Percentiles rank a stretch among this genome's conserved stretches.
Conservation (phyloP, 2,329 filamentous ascomycete species). For the Talaromyces sp. region DNA sequence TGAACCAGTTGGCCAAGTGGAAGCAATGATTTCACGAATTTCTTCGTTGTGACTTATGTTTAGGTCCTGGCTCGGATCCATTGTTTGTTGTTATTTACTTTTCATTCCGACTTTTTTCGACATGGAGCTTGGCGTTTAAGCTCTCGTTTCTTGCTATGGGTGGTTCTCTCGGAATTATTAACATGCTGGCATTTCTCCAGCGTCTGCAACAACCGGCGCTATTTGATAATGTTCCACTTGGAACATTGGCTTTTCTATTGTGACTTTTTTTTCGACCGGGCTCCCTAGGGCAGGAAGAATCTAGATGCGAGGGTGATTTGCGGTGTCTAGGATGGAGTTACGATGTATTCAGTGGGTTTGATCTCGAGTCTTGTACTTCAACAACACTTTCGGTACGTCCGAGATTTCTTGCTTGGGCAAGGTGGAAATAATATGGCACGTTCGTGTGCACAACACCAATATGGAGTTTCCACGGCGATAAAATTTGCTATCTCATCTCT, state of each 20-base stretch:
- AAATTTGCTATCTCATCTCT: neutral
- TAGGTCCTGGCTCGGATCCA: slow-evolving; percentile 2
- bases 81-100: slow-evolving; percentile 23
- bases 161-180: slow-evolving; percentile 13
- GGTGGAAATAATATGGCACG: slow-evolving; percentile 19
- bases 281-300: slow-evolving; percentile 14
- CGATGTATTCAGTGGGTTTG: slow-evolving; percentile 10
- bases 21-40: slow-evolving; percentile 43
- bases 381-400: no score
- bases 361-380: slow-evolving; percentile 3
- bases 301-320: slow-evolving; percentile 21
- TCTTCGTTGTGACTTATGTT: slow-evolving; percentile 11
- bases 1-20: slow-evolving; percentile 52
- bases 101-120: slow-evolving; percentile 12
- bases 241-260: neutral
- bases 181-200: slow-evolving; percentile 18
- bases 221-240: slow-evolving; percentile 3
- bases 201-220: slow-evolving; percentile 22
- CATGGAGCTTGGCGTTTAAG: slow-evolving; percentile 23
- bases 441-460: neutral
- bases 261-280: slow-evolving; percentile 3
- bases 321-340: slow-evolving; percentile 18
- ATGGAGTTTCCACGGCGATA: neutral
- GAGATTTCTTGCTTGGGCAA: slow-evolving; percentile 10
- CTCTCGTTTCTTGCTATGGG: slow-evolving; percentile 3